A percentile compares a stretch with the other conserved stretches of the same genome.
These are phyloP conservation scores for Globisporangium apiculatum DNA, from an alignment of 352 stramenopile genomes.

Conservation along the genomic window DNA sequence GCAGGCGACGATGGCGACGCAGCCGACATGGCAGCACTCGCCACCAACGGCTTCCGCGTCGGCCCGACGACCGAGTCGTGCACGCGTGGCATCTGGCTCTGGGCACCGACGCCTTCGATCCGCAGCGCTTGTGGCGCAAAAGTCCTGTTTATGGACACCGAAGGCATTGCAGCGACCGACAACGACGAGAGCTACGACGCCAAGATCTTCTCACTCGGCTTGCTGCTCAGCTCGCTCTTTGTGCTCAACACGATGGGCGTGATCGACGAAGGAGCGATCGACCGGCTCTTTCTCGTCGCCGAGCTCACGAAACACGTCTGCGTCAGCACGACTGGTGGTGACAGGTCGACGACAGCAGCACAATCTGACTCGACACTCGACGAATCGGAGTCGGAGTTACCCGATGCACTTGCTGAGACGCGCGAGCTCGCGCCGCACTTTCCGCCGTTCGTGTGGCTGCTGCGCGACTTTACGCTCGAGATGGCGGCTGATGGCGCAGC, in stretches of 20 bases:
- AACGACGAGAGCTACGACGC: slow-evolving; percentile 86
- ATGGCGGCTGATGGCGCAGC: slow-evolving; percentile 56
- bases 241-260: slow-evolving; percentile 88
- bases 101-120: slow-evolving; percentile 46
- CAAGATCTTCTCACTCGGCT: slow-evolving; percentile 81
- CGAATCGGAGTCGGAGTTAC: background rate
- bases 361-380: slow-evolving; percentile 1
- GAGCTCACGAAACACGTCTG: slow-evolving; percentile 83
- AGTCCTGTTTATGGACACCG: slow-evolving; percentile 80
- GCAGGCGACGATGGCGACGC: background rate
- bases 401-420: slow-evolving; percentile 35
- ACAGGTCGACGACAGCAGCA: background rate
- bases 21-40: too few relatives aligned
- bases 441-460: slow-evolving; percentile 74
- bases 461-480: slow-evolving; percentile 80
- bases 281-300: slow-evolving; percentile 78
- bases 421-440: slow-evolving; percentile 65
- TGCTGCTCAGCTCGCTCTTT: slow-evolving; percentile 78
- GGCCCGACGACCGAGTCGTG: slow-evolving; percentile 81
- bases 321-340: slow-evolving; percentile 21
- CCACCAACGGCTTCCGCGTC: slow-evolving; percentile 47
- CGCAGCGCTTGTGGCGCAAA: slow-evolving; percentile 53
- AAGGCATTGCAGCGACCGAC: slow-evolving; percentile 78
- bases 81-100: slow-evolving; percentile 83
- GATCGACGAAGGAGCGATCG: slow-evolving; percentile 83